Base-by-base conservation (phyloP, 1,139 yeast species). In the Arxiozyma bovina region DNA sequence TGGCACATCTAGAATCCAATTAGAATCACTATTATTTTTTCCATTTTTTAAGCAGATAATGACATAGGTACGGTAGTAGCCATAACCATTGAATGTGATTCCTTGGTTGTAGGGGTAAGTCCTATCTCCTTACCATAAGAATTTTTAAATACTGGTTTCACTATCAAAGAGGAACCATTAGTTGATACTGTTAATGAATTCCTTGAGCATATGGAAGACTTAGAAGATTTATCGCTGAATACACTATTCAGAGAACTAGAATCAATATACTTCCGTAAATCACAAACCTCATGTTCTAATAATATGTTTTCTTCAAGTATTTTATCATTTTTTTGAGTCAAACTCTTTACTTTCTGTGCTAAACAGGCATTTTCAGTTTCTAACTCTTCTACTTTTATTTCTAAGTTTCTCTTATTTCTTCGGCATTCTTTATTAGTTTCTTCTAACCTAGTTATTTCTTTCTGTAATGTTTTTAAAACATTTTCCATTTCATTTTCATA, bases 351-450 rank as follows among this genome's bases (percentile, higher is more conserved):
- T 51, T 30, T 65, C 60, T 52, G 56, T 27, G 41, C 58, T 59
- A 50, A 59, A 55, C 52, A 55, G 34, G 64, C 63, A 57, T 55
- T 69, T 60, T 57, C 66, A 57, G 50, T 58, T 56, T 58, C 63
- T 50, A 57, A 45, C 7, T 58, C 62, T 42, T 58, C 60, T 4
- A 54, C 47, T 44, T 45, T 54, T 40, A 60, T 60, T 45, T 57
- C 60, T 38, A 59, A 41, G 30, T 43, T 34, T 17, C 42, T 50
- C 43, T 27, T 20, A 9, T 25, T 41, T 18, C 30, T 27, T 18
- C 17, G 41, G 23, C 23, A 34, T 34, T 42, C 30, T 43, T 50
- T 20, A 18, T 59, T 54, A 11, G 56, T 54, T 40, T 50, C 50
- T 42, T 45, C 38, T 27, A 58, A 55, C 11, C 50, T 45, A 18